Evolutionary conservation across 2,329 filamentous ascomycete species (phyloP).

Genomic region (Aspergillus melleus): DNA sequence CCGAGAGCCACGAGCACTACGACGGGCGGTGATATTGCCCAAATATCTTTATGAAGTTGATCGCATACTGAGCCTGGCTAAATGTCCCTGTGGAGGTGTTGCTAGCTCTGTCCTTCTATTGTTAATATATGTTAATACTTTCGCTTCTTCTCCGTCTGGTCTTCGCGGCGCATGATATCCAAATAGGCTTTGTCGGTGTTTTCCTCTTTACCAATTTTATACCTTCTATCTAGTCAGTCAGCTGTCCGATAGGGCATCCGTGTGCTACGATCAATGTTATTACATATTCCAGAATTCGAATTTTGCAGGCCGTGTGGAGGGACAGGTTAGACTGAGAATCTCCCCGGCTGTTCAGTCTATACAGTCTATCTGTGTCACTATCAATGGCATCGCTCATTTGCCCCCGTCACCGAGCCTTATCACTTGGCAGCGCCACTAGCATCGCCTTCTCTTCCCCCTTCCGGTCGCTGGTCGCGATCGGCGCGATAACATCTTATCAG

Average conservation of each 20-base stretch:
- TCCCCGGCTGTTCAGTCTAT: neutral
- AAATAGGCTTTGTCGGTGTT: neutral
- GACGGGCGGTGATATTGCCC: neutral
- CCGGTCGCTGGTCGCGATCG: neutral
- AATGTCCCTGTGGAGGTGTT: neutral
- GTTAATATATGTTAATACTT: neutral
- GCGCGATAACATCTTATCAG: neutral
- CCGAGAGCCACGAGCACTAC: neutral
- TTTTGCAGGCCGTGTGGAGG: neutral
- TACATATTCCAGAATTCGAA: neutral
- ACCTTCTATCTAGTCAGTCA: neutral
- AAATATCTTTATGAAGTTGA: too few relatives aligned
- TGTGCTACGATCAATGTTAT: neutral
- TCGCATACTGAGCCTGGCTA: neutral
- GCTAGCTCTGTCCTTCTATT: neutral
- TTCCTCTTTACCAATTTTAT: neutral
- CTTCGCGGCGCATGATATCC: neutral
- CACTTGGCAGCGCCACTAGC: slow-evolving; percentile 6
- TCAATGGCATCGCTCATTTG: neutral
- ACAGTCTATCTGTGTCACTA: neutral
- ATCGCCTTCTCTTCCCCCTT: slow-evolving; percentile 9
- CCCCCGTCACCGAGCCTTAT: slow-evolving; percentile 2
- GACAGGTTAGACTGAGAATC: neutral
- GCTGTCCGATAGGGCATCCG: too few relatives aligned
- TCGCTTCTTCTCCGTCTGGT: neutral